These are phyloP conservation scores for Trametes cinnabarina DNA, from an alignment of 768 basidiomycete genomes.

Conservation along the genomic window DNA sequence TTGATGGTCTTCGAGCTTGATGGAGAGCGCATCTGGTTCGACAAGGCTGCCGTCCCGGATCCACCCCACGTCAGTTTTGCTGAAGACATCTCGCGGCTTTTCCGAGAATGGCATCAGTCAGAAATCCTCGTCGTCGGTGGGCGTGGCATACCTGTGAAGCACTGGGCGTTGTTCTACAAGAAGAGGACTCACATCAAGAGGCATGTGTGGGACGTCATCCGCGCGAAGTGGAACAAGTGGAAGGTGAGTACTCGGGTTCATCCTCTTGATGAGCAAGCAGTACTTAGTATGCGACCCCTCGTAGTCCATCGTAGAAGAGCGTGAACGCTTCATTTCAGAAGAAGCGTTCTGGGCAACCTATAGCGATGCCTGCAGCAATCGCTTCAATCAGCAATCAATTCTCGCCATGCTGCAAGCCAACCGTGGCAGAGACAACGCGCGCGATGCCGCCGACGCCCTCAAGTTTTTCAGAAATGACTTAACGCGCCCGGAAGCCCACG, in stretches of 20 bases:
- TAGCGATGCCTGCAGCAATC: conserved; percentile 8
- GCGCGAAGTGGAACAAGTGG: conserved; percentile 16
- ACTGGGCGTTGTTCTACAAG: conserved; percentile 23
- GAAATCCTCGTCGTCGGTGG: conserved; percentile 12
- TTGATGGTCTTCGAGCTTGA: conserved; percentile 4
- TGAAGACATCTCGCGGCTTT: conserved; percentile 16
- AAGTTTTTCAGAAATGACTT: conserved; percentile 16
- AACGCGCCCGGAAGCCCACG: not conserved
- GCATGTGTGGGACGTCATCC: conserved; percentile 16
- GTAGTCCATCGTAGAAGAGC: conserved; percentile 19
- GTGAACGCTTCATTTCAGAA: not conserved
- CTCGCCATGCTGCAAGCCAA: not conserved
- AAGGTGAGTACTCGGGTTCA: conserved; percentile 1
- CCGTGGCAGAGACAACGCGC: not conserved
- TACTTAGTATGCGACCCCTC: no score
- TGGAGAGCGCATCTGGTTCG: not conserved
- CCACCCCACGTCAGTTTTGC: conserved; percentile 16
- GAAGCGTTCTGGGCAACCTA: conserved; percentile 17
- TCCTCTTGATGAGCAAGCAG: no score
- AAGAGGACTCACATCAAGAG: conserved; percentile 2
- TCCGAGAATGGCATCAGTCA: conserved; percentile 20
- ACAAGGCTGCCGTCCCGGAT: conserved; percentile 1
- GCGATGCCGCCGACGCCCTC: conserved; percentile 11
- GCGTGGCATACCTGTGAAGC: conserved; percentile 17
- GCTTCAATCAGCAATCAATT: conserved; percentile 10